Base-by-base conservation (phyloP, 2,329 filamentous ascomycete genomes). In the Emergomyces pasteurianus region DNA sequence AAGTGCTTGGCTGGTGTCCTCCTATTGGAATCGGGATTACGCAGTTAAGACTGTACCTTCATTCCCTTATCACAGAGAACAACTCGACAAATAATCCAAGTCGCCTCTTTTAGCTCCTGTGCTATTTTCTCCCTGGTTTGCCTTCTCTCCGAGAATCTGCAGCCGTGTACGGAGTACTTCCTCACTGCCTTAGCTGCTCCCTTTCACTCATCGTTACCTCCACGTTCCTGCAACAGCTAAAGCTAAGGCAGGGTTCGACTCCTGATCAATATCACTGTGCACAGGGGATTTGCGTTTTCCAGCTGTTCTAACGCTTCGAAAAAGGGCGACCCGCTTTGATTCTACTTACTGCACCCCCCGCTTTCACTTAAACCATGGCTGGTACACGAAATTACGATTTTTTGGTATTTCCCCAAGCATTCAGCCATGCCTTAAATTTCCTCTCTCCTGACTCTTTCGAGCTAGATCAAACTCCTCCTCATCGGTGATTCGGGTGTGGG, bases 331-430 rank as follows among this genome's bases (percentile, higher is more conserved):
- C 16, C 31, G 31, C 14, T 34, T 40, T 36, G 52, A 55, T 55
- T 43, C 21, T 12, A 4, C 31, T 18, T 7, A 40, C 21, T 9
- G 8, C 21, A 28, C 46, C 43, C 36, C 26, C 58, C 21, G 21
- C n/a, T 8, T n/a, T 21, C 52, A 36, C 31, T 3, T 23, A 58
- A 57, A n/a, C 56, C 42, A 99, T 99, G 94, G 92, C 94, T 72
- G 90, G 89, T 77, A 95, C 92, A 82, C 86, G 94, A 78, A 99
- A 99, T 82, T 99, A 99, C 79, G 94, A 99, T 78, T 97, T 97
- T 78, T 83, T 99, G 79, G 92, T 97, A 86, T 73, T 86, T 77
- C 65, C 62, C 64, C 65, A 4, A 1, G 36, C 26, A 23, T 47
- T 49, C 7, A 5, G 14, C 9, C n/a, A 46, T 18, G 23, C 40